These are phyloP conservation scores for Hymenotorrendiella dingleyae DNA, from an alignment of 2,329 filamentous ascomycete genomes.

Conservation along the genomic window DNA sequence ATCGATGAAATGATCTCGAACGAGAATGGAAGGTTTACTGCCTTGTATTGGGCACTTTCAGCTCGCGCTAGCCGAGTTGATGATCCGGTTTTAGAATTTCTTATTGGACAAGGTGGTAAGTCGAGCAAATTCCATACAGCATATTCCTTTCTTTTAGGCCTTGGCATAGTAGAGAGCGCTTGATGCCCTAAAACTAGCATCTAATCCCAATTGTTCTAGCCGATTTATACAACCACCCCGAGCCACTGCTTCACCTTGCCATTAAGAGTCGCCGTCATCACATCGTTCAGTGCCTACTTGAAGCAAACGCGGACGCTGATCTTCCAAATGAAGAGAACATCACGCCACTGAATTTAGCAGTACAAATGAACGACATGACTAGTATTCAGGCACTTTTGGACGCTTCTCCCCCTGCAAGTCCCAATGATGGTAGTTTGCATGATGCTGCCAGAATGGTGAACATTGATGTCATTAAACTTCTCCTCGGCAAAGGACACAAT, in stretches of 20 bases:
- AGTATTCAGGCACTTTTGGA: constrained; percentile 48
- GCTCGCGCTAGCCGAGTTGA: constrained; percentile 60
- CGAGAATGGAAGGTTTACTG: constrained; percentile 29
- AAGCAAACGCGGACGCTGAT: constrained; percentile 8
- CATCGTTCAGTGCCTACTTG: constrained; percentile 3
- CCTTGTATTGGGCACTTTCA: constrained; percentile 55
- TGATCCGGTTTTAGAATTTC: constrained; percentile 48
- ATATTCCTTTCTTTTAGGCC: constrained; percentile 43
- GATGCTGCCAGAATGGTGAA: constrained; percentile 58
- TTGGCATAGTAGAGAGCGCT: too few species aligned
- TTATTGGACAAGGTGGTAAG: constrained; percentile 42
- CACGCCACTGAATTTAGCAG: constrained; percentile 3
- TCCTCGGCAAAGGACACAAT: constrained; percentile 52
- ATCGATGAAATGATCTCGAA: constrained; percentile 49
- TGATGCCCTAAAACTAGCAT: constrained; percentile 36
- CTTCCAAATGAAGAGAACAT: background rate
- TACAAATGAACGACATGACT: constrained; percentile 44
- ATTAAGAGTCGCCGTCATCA: constrained; percentile 2
- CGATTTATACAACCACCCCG: constrained; percentile 1
- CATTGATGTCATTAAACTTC: constrained; percentile 45
- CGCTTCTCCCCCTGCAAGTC: constrained; percentile 55
- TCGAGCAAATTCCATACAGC: too few species aligned
- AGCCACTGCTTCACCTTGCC: constrained; percentile 6
- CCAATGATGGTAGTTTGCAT: constrained; percentile 64
- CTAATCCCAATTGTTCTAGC: constrained; percentile 33